phyloP scores from a whole-genome alignment of 176 grass and related monocot species.

The Themeda triandra region DNA sequence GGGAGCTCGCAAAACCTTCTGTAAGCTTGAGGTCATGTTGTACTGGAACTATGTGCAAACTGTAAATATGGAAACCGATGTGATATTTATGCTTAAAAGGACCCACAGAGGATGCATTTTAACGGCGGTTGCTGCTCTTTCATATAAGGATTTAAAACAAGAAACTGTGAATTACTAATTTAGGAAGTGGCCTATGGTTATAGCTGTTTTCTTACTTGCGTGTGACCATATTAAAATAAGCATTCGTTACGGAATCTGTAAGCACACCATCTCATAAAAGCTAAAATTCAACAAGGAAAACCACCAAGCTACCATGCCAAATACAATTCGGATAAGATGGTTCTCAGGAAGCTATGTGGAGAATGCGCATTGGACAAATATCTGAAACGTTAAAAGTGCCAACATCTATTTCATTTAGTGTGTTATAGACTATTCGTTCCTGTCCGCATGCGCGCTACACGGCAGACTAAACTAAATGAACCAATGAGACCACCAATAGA shows the following conservation, averaged over 20 bases:
- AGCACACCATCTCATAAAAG: background rate
- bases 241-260: background rate
- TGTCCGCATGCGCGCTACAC: background rate
- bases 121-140: background rate
- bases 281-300: background rate
- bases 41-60: background rate
- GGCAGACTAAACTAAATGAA: slow-evolving; percentile 10
- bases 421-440: background rate
- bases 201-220: background rate
- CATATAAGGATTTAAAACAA: background rate
- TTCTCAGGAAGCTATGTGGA: background rate
- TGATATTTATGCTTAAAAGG: background rate
- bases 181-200: background rate
- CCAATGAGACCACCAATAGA: background rate
- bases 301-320: background rate
- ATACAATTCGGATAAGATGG: background rate
- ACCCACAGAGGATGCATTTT: background rate
- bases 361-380: background rate
- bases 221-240: background rate
- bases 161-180: background rate
- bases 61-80: background rate
- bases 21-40: background rate
- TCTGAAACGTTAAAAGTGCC: background rate
- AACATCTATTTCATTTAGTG: background rate
- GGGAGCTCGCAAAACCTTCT: background rate